Base-by-base conservation (phyloP, 768 basidiomycete species). In the Leccinum broughii region DNA sequence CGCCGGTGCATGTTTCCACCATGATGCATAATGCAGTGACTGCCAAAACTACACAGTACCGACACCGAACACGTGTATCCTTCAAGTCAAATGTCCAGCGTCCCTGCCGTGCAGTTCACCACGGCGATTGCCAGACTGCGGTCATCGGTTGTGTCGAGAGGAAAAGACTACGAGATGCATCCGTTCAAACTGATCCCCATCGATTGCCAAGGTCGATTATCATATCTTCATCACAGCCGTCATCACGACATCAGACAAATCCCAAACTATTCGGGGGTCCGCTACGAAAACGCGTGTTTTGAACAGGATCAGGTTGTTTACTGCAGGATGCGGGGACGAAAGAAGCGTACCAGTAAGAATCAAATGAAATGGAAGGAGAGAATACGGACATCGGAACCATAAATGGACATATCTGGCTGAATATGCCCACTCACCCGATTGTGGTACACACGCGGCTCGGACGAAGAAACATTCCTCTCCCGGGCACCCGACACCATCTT, bases 231-330 rank as follows among this genome's bases (percentile, higher is more conserved):
- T 53, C 37, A 57, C 54, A 51, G 34, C 28, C 32, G 6, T 58
- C 55, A 60, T 53, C 52, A 53, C 37, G 34, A 35, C 24, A 34
- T 65, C 70, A 67, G 70, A 60, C 69, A 69, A 69, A 71, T 71
- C 51, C 7, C 9, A 62, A 46, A 0, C 3, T 9, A 32, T 55
- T 68, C 59, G 13, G 37, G 46, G 58, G 61, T 63, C 67, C 68
- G 60, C 56, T 51, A 35, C 49, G 53, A 56, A 63, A 54, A 52
- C 51, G 53, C 50, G 46, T 9, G 44, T 52, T 46, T 48, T 55
- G 54, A 62, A 62, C 63, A 54, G 49, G 17, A 15, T 26, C 37
- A n/a, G 26, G n/a, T 20, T 54, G 3, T 32, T 65, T 37, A 10
- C 49, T 49, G 30, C 39, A 44, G 57, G 26, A 55, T 44, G 41